phyloP scores from a whole-genome alignment of 768 basidiomycete species.

The Phaeotremella fagi region DNA sequence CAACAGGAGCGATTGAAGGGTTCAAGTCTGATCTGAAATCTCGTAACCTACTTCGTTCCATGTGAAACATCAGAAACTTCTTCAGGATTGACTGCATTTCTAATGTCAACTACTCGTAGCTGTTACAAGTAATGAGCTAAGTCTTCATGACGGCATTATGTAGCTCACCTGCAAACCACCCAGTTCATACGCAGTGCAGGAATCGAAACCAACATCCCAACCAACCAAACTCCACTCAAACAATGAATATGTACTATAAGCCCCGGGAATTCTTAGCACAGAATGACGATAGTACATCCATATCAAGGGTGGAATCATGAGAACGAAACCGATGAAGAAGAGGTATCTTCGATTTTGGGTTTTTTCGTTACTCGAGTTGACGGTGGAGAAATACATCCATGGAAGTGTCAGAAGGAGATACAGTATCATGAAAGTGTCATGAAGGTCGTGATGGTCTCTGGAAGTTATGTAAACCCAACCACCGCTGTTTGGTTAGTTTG shows the following conservation, averaged over 20 bases:
- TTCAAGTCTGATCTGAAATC: too few relatives aligned
- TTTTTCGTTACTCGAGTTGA: conserved; percentile 52
- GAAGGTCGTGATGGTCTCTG: conserved; percentile 71
- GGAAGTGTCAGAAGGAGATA: conserved; percentile 81
- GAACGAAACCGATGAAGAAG: conserved; percentile 64
- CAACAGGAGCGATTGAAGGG: too few relatives aligned
- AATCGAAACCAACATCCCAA: conserved; percentile 45
- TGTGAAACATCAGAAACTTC: too few relatives aligned
- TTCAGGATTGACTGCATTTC: not conserved
- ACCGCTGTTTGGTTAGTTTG: conserved; percentile 49
- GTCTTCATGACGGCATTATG: conserved; percentile 21
- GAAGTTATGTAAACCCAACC: conserved; percentile 89
- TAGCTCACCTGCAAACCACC: conserved; percentile 23
- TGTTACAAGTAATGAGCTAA: too few relatives aligned
- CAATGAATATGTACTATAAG: conserved; percentile 79
- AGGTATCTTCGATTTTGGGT: conserved; percentile 9
- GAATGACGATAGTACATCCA: conserved; percentile 86
- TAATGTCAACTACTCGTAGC: not conserved
- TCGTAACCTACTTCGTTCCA: too few relatives aligned
- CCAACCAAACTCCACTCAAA: conserved; percentile 66
- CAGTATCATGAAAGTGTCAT: conserved; percentile 81
- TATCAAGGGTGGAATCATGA: conserved; percentile 64
- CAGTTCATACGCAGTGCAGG: conserved; percentile 27
- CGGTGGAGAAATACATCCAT: conserved; percentile 76
- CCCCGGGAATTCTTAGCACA: conserved; percentile 70